phyloP scores from a whole-genome alignment of 2,329 filamentous ascomycete species.

The Fusarium luffae region DNA sequence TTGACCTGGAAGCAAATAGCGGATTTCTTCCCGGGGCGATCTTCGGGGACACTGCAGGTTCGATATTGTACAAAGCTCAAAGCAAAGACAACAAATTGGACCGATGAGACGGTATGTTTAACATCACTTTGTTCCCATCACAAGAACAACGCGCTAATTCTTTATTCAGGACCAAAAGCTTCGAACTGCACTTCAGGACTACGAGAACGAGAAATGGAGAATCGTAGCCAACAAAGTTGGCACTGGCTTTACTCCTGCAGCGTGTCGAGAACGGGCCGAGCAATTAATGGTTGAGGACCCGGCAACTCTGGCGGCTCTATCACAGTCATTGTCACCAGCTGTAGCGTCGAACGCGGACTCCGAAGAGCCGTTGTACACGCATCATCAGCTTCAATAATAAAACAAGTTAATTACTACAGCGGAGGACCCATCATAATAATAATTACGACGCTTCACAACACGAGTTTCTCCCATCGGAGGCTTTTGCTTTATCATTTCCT shows the following conservation, averaged over 20 bases:
- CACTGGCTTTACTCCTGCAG: conserved; percentile 85
- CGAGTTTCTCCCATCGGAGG: conserved; percentile 3
- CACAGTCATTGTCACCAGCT: conserved; percentile 65
- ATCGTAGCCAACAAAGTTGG: conserved; percentile 92
- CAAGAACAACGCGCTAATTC: conserved; percentile 14
- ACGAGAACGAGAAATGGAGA: conserved; percentile 93
- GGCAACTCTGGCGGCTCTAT: conserved; percentile 58
- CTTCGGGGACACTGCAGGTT: conserved; percentile 90
- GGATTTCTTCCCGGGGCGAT: conserved; percentile 92
- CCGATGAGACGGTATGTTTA: conserved; percentile 83
- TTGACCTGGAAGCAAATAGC: conserved; percentile 98
- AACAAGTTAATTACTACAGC: conserved; percentile 9
- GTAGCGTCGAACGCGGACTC: conserved; percentile 44
- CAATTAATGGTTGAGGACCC: conserved; percentile 65
- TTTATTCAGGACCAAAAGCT: conserved; percentile 77
- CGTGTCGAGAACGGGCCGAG: conserved; percentile 83
- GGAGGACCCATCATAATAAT: conserved; percentile 25
- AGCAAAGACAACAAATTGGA: conserved; percentile 93
- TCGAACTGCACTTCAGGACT: conserved; percentile 80
- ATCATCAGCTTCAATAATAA: conserved; percentile 67
- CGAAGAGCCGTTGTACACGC: conserved; percentile 47
- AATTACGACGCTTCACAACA: conserved; percentile 17
- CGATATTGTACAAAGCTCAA: conserved; percentile 96
- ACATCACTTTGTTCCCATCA: neutral
- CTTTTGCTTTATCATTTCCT: conserved; percentile 4